Conservation (phyloP, 164 flowering plant species). For the Berberis vulgaris region DNA sequence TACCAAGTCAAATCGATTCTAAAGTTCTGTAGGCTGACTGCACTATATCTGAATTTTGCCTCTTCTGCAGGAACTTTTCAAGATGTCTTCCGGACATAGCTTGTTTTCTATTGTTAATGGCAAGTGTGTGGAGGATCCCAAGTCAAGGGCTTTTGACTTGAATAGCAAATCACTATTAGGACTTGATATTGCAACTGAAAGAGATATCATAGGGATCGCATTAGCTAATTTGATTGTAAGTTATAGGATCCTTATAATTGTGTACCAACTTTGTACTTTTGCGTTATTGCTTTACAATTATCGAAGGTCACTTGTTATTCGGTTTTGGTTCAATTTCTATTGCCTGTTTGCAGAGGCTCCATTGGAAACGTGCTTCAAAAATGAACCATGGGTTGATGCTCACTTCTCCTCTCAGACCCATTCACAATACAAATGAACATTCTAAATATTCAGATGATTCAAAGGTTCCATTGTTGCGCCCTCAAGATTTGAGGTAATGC, state of each 20-base stretch:
- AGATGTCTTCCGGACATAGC: slow-evolving; percentile 49
- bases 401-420: slow-evolving; percentile 58
- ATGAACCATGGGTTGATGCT: slow-evolving; percentile 56
- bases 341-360: slow-evolving; percentile 43
- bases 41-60: neutral
- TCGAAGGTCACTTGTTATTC: neutral
- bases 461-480: slow-evolving; percentile 45
- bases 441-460: slow-evolving; percentile 17
- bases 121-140: slow-evolving; percentile 60
- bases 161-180: slow-evolving; percentile 41
- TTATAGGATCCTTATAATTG: neutral
- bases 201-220: slow-evolving; percentile 67
- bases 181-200: slow-evolving; percentile 55
- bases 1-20: neutral
- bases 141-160: slow-evolving; percentile 58
- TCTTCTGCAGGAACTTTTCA: slow-evolving; percentile 51
- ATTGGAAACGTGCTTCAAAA: slow-evolving; percentile 78
- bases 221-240: slow-evolving; percentile 69
- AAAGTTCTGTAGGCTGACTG: too few relatives aligned
- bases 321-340: neutral
- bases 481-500: slow-evolving; percentile 53
- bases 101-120: slow-evolving; percentile 63
- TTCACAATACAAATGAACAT: slow-evolving; percentile 22
- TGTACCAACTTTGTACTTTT: neutral
- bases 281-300: neutral